Conservation (phyloP, 345 rosid species). For the Syzygium grande region DNA sequence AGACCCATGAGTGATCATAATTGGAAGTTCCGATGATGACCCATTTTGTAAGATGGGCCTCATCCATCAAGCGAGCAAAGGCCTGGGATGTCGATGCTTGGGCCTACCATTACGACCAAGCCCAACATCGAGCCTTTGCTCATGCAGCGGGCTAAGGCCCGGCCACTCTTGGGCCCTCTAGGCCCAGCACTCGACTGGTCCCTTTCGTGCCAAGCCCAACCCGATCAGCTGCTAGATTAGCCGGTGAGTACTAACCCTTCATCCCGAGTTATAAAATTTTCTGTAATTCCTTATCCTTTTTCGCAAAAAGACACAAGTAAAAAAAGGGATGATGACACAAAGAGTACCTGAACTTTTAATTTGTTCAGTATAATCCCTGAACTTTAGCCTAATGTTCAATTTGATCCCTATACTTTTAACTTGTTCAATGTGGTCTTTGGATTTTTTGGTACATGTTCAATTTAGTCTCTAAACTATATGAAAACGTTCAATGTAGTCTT, state of each 20-base stretch:
- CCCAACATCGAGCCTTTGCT: rapidly evolving
- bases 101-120: not conserved
- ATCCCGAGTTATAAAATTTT: rapidly evolving
- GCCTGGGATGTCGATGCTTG: not conserved
- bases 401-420: too few species aligned
- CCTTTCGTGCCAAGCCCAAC: not conserved
- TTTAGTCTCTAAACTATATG: too few species aligned
- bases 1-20: not conserved
- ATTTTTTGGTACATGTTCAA: too few species aligned
- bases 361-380: too few species aligned
- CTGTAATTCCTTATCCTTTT: not conserved
- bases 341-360: too few species aligned
- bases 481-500: too few species aligned
- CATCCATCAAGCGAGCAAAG: not conserved
- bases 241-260: not conserved
- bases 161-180: not conserved
- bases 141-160: not conserved
- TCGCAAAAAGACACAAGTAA: not conserved
- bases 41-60: rapidly evolving
- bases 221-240: not conserved
- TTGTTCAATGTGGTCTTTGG: too few species aligned
- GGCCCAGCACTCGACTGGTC: not conserved
- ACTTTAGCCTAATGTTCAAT: too few species aligned
- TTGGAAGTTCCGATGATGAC: not conserved
- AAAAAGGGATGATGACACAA: too few species aligned